phyloP scores from a whole-genome alignment of 2,329 filamentous ascomycete genomes.

The Chaetomiaceae sp. region DNA sequence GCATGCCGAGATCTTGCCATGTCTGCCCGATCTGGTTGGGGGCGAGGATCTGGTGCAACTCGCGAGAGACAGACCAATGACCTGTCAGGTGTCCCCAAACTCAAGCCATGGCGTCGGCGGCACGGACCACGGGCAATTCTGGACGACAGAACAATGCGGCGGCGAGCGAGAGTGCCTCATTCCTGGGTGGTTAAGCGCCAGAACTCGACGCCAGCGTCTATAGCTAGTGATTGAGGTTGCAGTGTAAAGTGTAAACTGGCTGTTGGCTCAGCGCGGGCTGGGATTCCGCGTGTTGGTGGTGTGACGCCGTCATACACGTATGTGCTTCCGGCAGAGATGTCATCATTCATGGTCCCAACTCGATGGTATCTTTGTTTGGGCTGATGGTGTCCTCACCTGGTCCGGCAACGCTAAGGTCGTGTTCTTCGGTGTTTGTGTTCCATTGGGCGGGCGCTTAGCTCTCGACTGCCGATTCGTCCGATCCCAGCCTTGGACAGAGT shows the following conservation, averaged over 20 bases:
- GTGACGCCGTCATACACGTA: too few relatives aligned
- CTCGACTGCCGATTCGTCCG: conserved; percentile 22
- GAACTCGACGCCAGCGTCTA: background rate
- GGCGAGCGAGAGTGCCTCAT: too few relatives aligned
- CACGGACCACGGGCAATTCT: too few relatives aligned
- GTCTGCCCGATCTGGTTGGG: background rate
- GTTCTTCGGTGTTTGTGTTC: too few relatives aligned
- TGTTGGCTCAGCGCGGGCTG: background rate
- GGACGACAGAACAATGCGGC: too few relatives aligned
- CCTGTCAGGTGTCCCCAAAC: background rate
- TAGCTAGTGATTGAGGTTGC: too few relatives aligned
- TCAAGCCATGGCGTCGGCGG: too few relatives aligned
- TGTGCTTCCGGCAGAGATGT: conserved; percentile 3
- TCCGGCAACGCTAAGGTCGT: too few relatives aligned
- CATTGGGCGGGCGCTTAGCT: conserved; percentile 23
- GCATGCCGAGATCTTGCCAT: background rate
- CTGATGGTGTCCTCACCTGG: too few relatives aligned
- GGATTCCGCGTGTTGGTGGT: too few relatives aligned
- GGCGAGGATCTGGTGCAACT: background rate
- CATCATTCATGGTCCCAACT: background rate
- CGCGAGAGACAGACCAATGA: background rate
- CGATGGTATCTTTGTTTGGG: background rate
- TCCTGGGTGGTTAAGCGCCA: conserved; percentile 7
- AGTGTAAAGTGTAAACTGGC: background rate
- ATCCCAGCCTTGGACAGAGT: background rate